Base-by-base conservation (phyloP, 192 early-diverging fungal species). In the Haplosporangium gracile region DNA sequence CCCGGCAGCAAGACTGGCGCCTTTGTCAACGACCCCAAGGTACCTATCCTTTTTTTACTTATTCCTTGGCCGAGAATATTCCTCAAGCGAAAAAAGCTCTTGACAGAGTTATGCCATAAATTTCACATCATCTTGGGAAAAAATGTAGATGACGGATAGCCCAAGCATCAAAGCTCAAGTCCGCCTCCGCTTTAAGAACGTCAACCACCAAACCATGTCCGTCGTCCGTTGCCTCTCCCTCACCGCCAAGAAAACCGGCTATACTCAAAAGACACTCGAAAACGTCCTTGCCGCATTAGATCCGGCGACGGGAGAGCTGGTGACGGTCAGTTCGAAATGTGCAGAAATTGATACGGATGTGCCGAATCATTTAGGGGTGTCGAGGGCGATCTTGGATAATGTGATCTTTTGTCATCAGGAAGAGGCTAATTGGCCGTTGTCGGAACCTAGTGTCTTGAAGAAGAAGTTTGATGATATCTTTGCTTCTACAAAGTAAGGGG, bases 331-430 rank as follows among this genome's bases (percentile, higher is more conserved):
- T 73, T 93, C 90, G 36, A 92, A 93, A 36, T 97, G 96, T 78
- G 92, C 96, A 13, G 97, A 98, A 45, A 72, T 99, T 16, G 97
- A 99, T 88, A 87, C 91, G 1, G 95, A 95, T 79, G 85, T 99
- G 36, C 95, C 97, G 0, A 79, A 92, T 43, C 95, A 97, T 75
- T 89, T 99, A 16, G 99, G 99, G 9, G 97, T 98, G 15, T 95
- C 96, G 38, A 92, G 93, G 75, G 94, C 99, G 0, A 97, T 99
- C 47, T 85, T 99, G 40, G 98, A 99, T 75, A 98, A 97, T 85
- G 99, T 99, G 63, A 98, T 99, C 26, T 99, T 99, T 79, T 99
- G 98, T 88, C 98, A 99, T 84, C 99, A 99, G 89, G 99, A 99
- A 86, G 98, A 99, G 5, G 95, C 96, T 63, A 96, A 94, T 83